phyloP scores from a whole-genome alignment of 345 rosid genomes.

The Iberis pinnata region DNA sequence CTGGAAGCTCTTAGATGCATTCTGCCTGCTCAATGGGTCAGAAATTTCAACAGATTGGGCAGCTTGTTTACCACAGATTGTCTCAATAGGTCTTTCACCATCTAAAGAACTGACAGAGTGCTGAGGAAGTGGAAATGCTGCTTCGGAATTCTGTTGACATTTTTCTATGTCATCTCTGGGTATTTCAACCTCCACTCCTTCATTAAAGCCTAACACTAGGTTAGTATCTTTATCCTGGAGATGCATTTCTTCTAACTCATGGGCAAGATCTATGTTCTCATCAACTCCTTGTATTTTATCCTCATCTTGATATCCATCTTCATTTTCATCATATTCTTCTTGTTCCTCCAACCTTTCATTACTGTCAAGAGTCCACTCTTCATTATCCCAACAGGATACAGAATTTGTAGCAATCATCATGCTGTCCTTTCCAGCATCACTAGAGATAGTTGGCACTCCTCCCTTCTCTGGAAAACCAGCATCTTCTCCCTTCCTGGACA shows the following conservation, averaged over 20 bases:
- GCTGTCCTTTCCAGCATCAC: slow-evolving; percentile 43
- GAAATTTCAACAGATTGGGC: slow-evolving; percentile 36
- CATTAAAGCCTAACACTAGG: slow-evolving; percentile 77
- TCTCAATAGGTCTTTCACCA: slow-evolving; percentile 37
- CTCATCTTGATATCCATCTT: slow-evolving; percentile 77
- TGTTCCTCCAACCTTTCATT: slow-evolving; percentile 67
- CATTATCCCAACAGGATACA: slow-evolving; percentile 66
- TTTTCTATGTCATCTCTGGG: slow-evolving; percentile 69
- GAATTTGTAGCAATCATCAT: slow-evolving; percentile 41
- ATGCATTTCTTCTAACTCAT: slow-evolving; percentile 53
- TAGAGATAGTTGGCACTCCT: slow-evolving; percentile 35
- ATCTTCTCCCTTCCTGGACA: slow-evolving; percentile 43
- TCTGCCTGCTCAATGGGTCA: slow-evolving; percentile 34
- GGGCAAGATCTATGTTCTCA: slow-evolving; percentile 47
- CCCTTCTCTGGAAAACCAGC: slow-evolving; percentile 31
- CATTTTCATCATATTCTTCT: slow-evolving; percentile 95
- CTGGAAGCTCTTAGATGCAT: slow-evolving; percentile 40
- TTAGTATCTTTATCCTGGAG: slow-evolving; percentile 57
- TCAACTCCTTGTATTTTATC: slow-evolving; percentile 71
- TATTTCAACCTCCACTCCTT: slow-evolving; percentile 78
- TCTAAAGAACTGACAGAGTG: slow-evolving; percentile 34
- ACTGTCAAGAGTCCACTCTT: slow-evolving; percentile 73
- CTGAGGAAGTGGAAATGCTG: slow-evolving; percentile 36
- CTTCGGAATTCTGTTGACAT: slow-evolving; percentile 45
- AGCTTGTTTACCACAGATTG: slow-evolving; percentile 33